Percentiles rank a stretch among this genome's conserved stretches.
phyloP scores from a whole-genome alignment of 192 early-diverging fungal genomes.

The Fimicolochytrium jonesii region DNA sequence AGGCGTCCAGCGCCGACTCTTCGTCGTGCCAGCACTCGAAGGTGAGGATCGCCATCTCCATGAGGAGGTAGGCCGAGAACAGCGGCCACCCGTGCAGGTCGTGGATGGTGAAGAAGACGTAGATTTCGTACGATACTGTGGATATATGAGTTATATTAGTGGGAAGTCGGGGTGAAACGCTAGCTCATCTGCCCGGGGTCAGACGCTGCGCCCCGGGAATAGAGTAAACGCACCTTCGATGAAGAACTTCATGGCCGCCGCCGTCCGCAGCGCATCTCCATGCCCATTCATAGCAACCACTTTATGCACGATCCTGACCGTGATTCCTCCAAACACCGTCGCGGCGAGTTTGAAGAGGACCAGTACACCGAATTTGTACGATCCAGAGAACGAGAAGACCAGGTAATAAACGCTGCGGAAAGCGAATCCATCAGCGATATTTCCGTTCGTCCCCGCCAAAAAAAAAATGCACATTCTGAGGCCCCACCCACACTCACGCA shows the following conservation, averaged over 20 bases:
- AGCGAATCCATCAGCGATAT: neutral
- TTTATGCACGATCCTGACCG: neutral
- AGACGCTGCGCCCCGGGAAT: too few relatives aligned
- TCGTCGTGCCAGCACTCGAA: neutral
- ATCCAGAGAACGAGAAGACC: neutral
- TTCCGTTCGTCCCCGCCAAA: too few relatives aligned
- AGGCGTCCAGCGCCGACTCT: neutral
- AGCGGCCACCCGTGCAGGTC: neutral
- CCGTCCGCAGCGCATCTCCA: neutral
- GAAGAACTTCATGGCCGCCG: neutral
- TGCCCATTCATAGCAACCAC: neutral
- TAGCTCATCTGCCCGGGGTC: too few relatives aligned
- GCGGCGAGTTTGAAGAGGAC: slow-evolving; percentile 7
- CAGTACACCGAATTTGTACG: neutral
- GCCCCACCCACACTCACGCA: neutral
- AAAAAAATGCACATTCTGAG: too few relatives aligned
- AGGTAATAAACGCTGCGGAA: slow-evolving; percentile 1
- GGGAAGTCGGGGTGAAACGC: too few relatives aligned
- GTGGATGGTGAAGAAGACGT: slow-evolving; percentile 6
- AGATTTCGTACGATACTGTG: neutral
- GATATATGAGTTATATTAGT: too few relatives aligned
- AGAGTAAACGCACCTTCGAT: neutral
- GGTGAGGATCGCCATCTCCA: neutral
- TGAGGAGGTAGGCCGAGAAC: slow-evolving; percentile 1
- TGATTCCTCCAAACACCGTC: neutral